Evolutionary conservation across 345 rosid species (phyloP).

Genomic region (Heritiera littoralis): DNA sequence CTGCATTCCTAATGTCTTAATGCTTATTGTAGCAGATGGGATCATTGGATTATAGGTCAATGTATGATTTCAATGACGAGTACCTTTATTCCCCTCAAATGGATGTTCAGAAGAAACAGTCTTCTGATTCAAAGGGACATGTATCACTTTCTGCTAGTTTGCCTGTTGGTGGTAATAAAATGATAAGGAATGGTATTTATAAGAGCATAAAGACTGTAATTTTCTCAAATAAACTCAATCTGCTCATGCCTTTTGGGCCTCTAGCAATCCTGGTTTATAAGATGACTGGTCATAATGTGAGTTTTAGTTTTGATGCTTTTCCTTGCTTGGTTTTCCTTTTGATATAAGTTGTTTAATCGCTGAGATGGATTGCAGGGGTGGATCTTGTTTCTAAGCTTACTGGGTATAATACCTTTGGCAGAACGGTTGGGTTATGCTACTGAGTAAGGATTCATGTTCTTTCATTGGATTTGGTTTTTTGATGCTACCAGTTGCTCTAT

Average conservation of each 20-base stretch:
- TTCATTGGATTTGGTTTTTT: conserved; percentile 7
- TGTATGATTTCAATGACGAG: conserved; percentile 40
- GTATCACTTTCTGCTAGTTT: conserved; percentile 38
- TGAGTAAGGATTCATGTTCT: conserved; percentile 56
- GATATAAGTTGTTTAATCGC: conserved; percentile 19
- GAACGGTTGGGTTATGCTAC: conserved; percentile 98
- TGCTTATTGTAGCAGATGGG: conserved; percentile 56
- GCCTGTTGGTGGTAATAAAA: conserved; percentile 21
- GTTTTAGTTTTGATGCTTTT: conserved; percentile 22
- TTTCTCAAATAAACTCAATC: conserved; percentile 83
- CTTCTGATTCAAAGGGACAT: conserved; percentile 29
- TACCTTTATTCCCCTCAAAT: conserved; percentile 31
- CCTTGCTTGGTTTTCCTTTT: conserved; percentile 12
- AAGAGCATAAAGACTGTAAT: conserved; percentile 63
- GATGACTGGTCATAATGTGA: conserved; percentile 62
- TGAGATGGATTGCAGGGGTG: conserved; percentile 59
- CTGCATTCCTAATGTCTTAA: conserved; percentile 2
- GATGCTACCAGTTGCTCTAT: conserved; percentile 6
- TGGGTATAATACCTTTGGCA: conserved; percentile 92
- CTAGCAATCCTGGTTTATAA: conserved; percentile 66
- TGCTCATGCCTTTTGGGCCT: conserved; percentile 89
- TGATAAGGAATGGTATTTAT: conserved; percentile 30
- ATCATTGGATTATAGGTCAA: conserved; percentile 38
- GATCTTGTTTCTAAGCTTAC: conserved; percentile 77
- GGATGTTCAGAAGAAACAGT: conserved; percentile 29